Conservation (phyloP, 768 basidiomycete genomes). For the Leccinum ochraceum region DNA sequence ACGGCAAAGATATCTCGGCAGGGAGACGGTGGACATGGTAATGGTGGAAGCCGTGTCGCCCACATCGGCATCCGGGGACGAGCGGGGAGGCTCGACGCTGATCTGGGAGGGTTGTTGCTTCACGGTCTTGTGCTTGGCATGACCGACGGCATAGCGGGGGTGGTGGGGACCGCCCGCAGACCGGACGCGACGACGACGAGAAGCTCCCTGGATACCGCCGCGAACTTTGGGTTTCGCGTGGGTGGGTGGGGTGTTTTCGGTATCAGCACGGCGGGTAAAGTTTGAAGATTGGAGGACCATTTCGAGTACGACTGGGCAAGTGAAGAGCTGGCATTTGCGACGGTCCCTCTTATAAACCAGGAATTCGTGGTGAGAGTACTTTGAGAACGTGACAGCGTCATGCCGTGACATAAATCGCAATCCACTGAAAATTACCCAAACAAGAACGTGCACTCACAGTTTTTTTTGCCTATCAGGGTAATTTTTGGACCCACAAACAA, state of each 20-base stretch:
- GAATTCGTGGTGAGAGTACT: conserved; percentile 13
- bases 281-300: conserved; percentile 31
- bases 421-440: conserved; percentile 27
- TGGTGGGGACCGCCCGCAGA: conserved; percentile 29
- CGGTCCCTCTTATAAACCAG: conserved; percentile 29
- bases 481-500: conserved; percentile 34
- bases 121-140: conserved; percentile 39
- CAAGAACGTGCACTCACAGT: conserved; percentile 4
- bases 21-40: conserved; percentile 11
- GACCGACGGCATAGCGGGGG: conserved; percentile 37
- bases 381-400: conserved; percentile 26
- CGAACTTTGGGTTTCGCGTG: conserved; percentile 21
- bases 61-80: conserved; percentile 9
- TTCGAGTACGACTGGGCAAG: neutral
- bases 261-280: conserved; percentile 24
- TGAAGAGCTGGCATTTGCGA: neutral
- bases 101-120: conserved; percentile 22
- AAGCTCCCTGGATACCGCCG: conserved; percentile 33
- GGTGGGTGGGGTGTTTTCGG: conserved; percentile 38
- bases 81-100: conserved; percentile 31
- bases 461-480: conserved; percentile 22
- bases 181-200: conserved; percentile 44
- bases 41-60: conserved; percentile 9
- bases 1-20: conserved; percentile 30
- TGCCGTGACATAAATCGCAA: conserved; percentile 35